Base-by-base conservation (phyloP, 1,139 yeast genomes). In the Kurtzmaniella quercitrusa region DNA sequence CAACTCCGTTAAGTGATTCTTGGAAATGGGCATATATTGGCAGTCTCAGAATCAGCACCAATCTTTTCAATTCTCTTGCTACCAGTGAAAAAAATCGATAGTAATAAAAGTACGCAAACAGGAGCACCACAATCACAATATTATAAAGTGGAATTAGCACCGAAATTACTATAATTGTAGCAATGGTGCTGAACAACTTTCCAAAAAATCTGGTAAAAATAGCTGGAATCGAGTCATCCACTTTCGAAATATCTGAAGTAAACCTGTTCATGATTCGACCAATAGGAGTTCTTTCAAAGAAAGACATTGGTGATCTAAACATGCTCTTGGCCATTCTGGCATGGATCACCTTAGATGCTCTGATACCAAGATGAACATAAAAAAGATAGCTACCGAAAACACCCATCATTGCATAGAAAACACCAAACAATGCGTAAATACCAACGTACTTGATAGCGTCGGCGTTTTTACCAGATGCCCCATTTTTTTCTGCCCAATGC, bases 21-120 rank as follows among this genome's bases (percentile, higher is more conserved):
- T 81, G 82, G 38, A 82, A 63, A 50, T 80, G 82, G 0, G 86
- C 82, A 65, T 73, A 79, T 16, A 82, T 78, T 7, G 88, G 88
- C 39, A 83, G 76, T 47, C 74, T 63, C 3, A 81, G 63, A 21
- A 73, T 61, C 41, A 78, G 74, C 11, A 69, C 69, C 45, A 78
- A 61, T 54, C 86, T 65, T 53, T 79, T 80, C 51, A 80, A 59
- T 50, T 80, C 84, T 49, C 85, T 63, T 2, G 81, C 73, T 17
- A 80, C 66, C 5, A 76, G 66, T 42, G 79, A 69, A 52, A 76
- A 80, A 50, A 65, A 76, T 19, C 62, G 59, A 53, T 79, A 84
- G 50, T 79, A 78, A 52, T 77, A 77, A 22, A 70, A 52, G 52
- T 80, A 80, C 21, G 78, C 53, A 16, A 70, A 55, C 14, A 75